Evolutionary conservation across 768 basidiomycete genomes (phyloP).

Genomic region (Paxillus ammoniavirescens): DNA sequence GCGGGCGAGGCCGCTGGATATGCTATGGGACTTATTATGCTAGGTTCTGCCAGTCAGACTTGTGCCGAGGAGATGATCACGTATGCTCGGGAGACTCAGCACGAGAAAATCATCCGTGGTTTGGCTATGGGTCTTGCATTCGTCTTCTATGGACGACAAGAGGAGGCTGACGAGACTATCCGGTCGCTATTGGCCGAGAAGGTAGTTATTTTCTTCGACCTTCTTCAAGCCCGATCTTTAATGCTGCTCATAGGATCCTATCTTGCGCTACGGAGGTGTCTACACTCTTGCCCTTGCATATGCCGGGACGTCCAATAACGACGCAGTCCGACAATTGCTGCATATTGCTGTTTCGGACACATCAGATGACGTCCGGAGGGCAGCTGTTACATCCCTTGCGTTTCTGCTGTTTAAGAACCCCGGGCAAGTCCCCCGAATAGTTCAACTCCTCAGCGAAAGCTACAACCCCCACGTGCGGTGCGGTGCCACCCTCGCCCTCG

Average conservation of each 20-base stretch:
- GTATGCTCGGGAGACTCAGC: constrained; percentile 96
- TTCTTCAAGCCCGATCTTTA: background rate
- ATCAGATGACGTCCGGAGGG: constrained; percentile 94
- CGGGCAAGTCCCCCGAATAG: constrained; percentile 91
- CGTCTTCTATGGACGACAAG: constrained; percentile 89
- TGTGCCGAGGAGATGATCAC: constrained; percentile 92
- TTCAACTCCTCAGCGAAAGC: constrained; percentile 94
- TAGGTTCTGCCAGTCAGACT: constrained; percentile 82
- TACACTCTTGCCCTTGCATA: constrained; percentile 96
- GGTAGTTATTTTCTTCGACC: constrained; percentile 40
- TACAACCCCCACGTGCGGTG: constrained; percentile 99
- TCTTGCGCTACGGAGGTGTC: constrained; percentile 95
- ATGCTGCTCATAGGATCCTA: constrained; percentile 69
- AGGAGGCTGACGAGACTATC: constrained; percentile 86
- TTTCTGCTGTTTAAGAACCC: constrained; percentile 98
- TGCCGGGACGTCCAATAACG: constrained; percentile 93
- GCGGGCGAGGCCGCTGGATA: constrained; percentile 96
- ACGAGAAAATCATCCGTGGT: constrained; percentile 98
- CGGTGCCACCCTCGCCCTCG: constrained; percentile 93
- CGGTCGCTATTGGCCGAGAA: constrained; percentile 80
- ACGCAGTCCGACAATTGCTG: constrained; percentile 85
- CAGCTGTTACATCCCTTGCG: constrained; percentile 93
- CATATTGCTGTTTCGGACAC: constrained; percentile 99
- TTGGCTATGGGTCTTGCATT: constrained; percentile 91
- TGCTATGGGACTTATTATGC: constrained; percentile 97